Base-by-base conservation (phyloP, 345 rosid genomes). In the Hypericum androsaemum region DNA sequence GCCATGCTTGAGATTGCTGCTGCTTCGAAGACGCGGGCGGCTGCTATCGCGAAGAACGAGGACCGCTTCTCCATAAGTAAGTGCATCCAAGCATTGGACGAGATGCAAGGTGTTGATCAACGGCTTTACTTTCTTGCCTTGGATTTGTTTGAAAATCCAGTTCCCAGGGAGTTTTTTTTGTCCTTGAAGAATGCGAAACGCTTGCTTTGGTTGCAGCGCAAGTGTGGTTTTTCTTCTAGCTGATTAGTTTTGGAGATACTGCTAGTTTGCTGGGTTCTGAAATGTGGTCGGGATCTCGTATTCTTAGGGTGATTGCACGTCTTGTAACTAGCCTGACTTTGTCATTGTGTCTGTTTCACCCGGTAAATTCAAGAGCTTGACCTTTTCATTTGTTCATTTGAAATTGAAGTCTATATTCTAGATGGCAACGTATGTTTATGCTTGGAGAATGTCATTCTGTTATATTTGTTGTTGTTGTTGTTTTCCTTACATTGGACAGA, bases 1-100 rank as follows among this genome's bases (percentile, higher is more conserved):
- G 97, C 95, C 12, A 86, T 83, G 94, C 77, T 86, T 5, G 90
- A 83, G 69, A 89, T 89, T 35, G 95, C 95, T 0, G 83, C 90
- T 50, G 94, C 83, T 56, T 89, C 82, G 0, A 82, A 80, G 62
- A 72, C 74, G 86, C 80, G 94, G 77, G 85, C 90, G 0, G 75
- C 86, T 4, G 77, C 86, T 22, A 74, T 83, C 50, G 60, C 74
- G 52, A 85, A 74, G 74, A 81, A 65, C 7, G 85, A 72, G 39
- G 97, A 85, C 28, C 79, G 75, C 14, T 83, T 79, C 74, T 85
- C 95, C 7, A 81, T 85, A 13, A 83, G 87, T 81, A 83, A 80
- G 67, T 89, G 97, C 80, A 83, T 89, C 63, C 83, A 75, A 66
- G 76, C 76, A 7, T 62, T 89, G 60, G 97, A 81, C 46, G 86